Evolutionary conservation across 2,329 filamentous ascomycete species (phyloP), one percentile per base, ranked within the genome.

Genomic region (Aureobasidium melanogenum): DNA sequence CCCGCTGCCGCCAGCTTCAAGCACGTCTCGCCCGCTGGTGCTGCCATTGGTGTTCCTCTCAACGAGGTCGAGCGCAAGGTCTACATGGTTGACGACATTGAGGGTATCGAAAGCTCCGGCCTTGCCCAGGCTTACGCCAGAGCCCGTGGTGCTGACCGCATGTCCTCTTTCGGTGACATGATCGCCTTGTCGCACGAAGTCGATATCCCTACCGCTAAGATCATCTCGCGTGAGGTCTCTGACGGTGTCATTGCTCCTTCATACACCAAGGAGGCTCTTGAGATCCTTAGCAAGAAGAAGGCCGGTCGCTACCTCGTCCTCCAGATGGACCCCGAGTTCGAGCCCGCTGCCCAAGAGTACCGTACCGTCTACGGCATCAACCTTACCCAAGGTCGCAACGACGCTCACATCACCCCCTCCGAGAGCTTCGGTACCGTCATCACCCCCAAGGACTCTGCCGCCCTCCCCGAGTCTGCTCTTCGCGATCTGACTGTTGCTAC

Each of bases 1-100:
- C 90, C 94, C 36, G 94, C 94, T 59, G 94, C 94, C 32, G 93
- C 94, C 65, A 96, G 91, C 74, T 99, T 99, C 86, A 99, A 97
- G 85, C 94, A 99, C 74, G 94, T 97, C 65, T 99, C 94, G 10
- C 94, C 94, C 22, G 94, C 94, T 46, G 94, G 94, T 71, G 94
- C 93, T 63, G 93, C 94, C 67, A 94, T 99, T 70, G 94, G 92
- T 67, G 86, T 94, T 7, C 90, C 91, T 24, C 83, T 99, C 66
- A 90, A 80, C 66, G 85, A 89, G 43, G 88, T 89, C 57, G 94
- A 99, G 83, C 88, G 89, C 76, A 95, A 96, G 79, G 94, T 97
- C 60, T 99, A 96, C 82, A 97, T 99, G 82, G 94, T 99, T 63
- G 90, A 96, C 71, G 94, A 97, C 72, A 95, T 99, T 69, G 84